phyloP scores from a whole-genome alignment of 2,329 filamentous ascomycete species.

The Fusarium verticillioides region DNA sequence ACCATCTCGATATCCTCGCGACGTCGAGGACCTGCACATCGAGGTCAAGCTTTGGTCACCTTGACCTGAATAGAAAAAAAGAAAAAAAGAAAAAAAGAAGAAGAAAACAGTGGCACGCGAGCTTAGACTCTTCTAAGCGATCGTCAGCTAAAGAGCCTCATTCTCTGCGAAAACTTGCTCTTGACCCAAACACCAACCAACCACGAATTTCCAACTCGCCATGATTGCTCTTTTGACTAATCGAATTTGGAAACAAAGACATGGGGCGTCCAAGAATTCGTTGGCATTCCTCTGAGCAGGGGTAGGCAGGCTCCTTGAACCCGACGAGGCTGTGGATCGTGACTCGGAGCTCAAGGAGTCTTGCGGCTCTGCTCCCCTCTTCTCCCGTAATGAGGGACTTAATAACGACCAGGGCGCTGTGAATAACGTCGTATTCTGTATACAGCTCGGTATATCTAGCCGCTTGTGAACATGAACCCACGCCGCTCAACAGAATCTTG shows the following conservation, averaged over 20 bases:
- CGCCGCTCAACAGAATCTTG: background rate
- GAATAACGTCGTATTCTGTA: constrained; percentile 14
- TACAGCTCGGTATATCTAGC: background rate
- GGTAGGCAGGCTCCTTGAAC: background rate
- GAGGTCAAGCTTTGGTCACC: background rate
- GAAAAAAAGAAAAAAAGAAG: background rate
- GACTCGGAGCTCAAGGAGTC: background rate
- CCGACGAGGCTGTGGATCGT: background rate
- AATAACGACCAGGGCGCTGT: background rate
- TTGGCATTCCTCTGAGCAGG: background rate
- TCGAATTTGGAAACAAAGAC: background rate
- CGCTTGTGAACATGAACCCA: constrained; percentile 22
- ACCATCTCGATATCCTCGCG: constrained; percentile 12
- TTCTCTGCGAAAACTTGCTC: background rate
- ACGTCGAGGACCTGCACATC: background rate
- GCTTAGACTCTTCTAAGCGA: background rate
- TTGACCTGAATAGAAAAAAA: background rate
- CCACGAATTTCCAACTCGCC: background rate
- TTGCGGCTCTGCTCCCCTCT: constrained; percentile 27
- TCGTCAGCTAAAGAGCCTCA: constrained; percentile 14
- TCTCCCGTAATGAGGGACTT: background rate
- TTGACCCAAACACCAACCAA: background rate
- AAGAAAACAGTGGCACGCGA: background rate
- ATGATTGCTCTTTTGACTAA: background rate
- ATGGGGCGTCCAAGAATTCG: constrained; percentile 1